Evolutionary conservation across 2,329 filamentous ascomycete species (phyloP).

Genomic region (Microcyclosporella mali): DNA sequence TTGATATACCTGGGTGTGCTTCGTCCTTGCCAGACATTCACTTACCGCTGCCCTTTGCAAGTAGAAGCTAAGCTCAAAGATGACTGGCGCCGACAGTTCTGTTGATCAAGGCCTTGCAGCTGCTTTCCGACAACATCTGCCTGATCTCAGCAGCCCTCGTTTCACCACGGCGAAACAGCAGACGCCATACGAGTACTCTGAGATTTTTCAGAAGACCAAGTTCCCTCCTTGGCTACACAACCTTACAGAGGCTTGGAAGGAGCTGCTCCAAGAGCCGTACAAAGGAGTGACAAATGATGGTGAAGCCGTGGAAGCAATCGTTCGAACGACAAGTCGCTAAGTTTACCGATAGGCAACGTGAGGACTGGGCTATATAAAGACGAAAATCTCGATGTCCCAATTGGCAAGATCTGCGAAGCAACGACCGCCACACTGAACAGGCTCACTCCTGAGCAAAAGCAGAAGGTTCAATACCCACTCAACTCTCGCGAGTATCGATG

Average conservation of each 20-base stretch:
- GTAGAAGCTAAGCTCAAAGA: background rate
- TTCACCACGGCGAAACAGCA: slow-evolving; percentile 58
- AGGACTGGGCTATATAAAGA: slow-evolving; percentile 30
- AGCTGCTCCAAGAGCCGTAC: slow-evolving; percentile 54
- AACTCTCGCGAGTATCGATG: slow-evolving; percentile 67
- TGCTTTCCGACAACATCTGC: slow-evolving; percentile 52
- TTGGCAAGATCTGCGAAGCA: slow-evolving; percentile 50
- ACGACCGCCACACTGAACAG: slow-evolving; percentile 43
- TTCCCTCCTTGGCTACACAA: slow-evolving; percentile 26
- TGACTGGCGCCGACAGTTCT: slow-evolving; percentile 3
- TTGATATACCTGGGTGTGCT: too few relatives aligned
- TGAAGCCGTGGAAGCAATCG: slow-evolving; percentile 26
- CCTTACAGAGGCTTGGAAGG: slow-evolving; percentile 18
- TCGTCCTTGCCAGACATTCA: too few relatives aligned
- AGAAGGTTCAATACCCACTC: slow-evolving; percentile 53
- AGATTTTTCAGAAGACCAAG: slow-evolving; percentile 20
- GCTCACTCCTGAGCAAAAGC: slow-evolving; percentile 46
- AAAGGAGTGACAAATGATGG: slow-evolving; percentile 66
- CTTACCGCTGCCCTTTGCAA: background rate
- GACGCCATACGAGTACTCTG: slow-evolving; percentile 55
- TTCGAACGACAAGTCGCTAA: slow-evolving; percentile 1
- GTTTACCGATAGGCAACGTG: slow-evolving; percentile 17
- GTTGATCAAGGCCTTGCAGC: slow-evolving; percentile 15
- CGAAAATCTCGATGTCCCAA: slow-evolving; percentile 59
- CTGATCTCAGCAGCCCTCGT: slow-evolving; percentile 53